Conservation (phyloP, 2,329 filamentous ascomycete species). For the Graphilbum ipis-grandicollis region DNA sequence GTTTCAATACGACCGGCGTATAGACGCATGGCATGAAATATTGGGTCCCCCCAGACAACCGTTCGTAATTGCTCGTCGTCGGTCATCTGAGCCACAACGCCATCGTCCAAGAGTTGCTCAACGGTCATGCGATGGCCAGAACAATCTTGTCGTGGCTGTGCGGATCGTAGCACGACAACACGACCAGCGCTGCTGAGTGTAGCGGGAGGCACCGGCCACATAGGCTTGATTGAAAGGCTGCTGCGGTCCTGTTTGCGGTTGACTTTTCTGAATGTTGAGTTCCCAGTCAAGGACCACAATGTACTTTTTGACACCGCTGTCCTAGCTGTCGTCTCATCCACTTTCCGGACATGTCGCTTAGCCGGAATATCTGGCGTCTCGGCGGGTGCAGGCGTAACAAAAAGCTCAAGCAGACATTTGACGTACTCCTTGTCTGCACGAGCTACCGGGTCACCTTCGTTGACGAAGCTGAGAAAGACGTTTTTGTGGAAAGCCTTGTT, state of each 20-base stretch:
- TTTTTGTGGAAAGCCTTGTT: slow-evolving; percentile 37
- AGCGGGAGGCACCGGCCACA: slow-evolving; percentile 49
- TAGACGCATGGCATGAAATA: slow-evolving; percentile 64
- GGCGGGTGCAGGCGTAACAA: slow-evolving; percentile 39
- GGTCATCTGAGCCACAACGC: slow-evolving; percentile 51
- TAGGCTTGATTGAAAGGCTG: slow-evolving; percentile 15
- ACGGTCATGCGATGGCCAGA: slow-evolving; percentile 27
- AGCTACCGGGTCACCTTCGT: slow-evolving; percentile 70
- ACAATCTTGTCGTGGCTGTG: slow-evolving; percentile 8
- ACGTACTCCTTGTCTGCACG: slow-evolving; percentile 65
- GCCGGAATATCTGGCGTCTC: neutral
- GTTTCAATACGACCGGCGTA: slow-evolving; percentile 57
- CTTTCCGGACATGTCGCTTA: no score
- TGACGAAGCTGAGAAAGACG: slow-evolving; percentile 64
- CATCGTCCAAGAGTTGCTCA: slow-evolving; percentile 32
- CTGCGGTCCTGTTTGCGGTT: no score
- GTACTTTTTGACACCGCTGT: no score
- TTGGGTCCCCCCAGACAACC: slow-evolving; percentile 66
- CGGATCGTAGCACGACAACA: slow-evolving; percentile 47
- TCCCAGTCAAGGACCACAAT: no score
- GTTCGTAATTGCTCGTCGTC: slow-evolving; percentile 50
- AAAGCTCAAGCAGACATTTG: slow-evolving; percentile 52
- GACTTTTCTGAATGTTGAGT: no score
- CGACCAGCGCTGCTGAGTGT: slow-evolving; percentile 54
- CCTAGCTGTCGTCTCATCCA: no score